A percentile compares a stretch with the other conserved stretches of the same genome.
These are phyloP conservation scores for Mallotus japonicus DNA, from an alignment of 441 rosid species.

Conservation along the genomic window DNA sequence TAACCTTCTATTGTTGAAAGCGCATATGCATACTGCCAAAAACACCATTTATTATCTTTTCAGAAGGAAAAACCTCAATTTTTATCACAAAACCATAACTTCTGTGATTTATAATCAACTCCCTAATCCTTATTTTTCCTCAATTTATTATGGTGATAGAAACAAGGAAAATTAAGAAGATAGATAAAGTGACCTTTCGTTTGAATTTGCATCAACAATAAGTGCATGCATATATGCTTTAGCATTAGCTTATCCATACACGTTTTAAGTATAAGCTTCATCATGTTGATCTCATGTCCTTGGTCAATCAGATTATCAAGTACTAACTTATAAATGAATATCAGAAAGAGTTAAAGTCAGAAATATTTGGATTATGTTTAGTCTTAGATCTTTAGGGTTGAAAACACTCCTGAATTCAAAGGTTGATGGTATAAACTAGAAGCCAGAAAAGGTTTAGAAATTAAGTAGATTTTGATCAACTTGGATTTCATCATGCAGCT, in stretches of 20 bases:
- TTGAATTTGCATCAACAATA: neutral
- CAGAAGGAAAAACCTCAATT: neutral
- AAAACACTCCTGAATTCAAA: neutral
- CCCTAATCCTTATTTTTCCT: neutral
- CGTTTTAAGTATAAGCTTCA: neutral
- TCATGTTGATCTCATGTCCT: neutral
- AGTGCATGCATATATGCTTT: neutral
- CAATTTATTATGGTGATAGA: neutral
- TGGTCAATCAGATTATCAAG: neutral
- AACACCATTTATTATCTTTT: neutral
- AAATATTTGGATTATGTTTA: neutral
- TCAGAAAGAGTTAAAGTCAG: neutral
- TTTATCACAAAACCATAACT: too few species aligned
- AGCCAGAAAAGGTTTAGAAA: neutral
- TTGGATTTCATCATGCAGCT: neutral
- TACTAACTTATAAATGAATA: neutral
- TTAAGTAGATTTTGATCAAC: neutral
- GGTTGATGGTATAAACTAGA: neutral
- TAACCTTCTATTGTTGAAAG: constrained; percentile 59
- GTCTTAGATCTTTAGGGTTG: neutral
- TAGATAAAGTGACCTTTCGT: neutral
- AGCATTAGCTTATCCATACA: neutral
- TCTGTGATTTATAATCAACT: neutral
- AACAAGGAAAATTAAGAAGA: neutral
- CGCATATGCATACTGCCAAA: constrained; percentile 46